Evolutionary conservation across 2,329 filamentous ascomycete genomes (phyloP).

Genomic region (Dactylellina haptotyla): DNA sequence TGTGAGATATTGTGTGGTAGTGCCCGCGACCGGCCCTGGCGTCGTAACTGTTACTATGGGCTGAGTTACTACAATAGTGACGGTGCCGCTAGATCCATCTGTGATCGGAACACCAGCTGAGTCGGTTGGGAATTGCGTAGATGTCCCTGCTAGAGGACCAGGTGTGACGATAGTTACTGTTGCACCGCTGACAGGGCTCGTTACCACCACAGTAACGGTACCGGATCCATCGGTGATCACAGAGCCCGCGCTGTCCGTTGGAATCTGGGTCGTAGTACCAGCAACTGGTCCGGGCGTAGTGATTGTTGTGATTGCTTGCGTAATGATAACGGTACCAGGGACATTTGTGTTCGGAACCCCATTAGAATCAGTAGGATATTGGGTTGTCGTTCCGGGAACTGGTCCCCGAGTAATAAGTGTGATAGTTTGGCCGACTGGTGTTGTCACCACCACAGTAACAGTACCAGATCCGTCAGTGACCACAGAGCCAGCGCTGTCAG

Average conservation of each 20-base stretch:
- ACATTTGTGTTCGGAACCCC: too few relatives aligned
- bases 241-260: neutral
- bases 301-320: too few relatives aligned
- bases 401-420: neutral
- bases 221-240: too few relatives aligned
- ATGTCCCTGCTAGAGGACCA: too few relatives aligned
- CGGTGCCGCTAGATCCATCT: neutral
- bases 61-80: neutral
- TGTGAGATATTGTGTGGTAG: neutral
- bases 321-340: too few relatives aligned
- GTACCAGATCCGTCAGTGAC: neutral
- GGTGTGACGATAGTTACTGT: too few relatives aligned
- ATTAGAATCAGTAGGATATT: neutral
- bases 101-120: neutral
- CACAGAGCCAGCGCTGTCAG: neutral
- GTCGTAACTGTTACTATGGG: neutral
- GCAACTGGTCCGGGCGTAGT: too few relatives aligned
- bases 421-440: neutral
- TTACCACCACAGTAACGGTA: too few relatives aligned
- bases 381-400: neutral
- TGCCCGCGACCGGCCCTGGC: neutral
- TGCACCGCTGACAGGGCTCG: too few relatives aligned
- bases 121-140: neutral
- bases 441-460: neutral
- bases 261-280: too few relatives aligned